Evolutionary conservation across 345 rosid species (phyloP).

Genomic region (Gossypium bickii): DNA sequence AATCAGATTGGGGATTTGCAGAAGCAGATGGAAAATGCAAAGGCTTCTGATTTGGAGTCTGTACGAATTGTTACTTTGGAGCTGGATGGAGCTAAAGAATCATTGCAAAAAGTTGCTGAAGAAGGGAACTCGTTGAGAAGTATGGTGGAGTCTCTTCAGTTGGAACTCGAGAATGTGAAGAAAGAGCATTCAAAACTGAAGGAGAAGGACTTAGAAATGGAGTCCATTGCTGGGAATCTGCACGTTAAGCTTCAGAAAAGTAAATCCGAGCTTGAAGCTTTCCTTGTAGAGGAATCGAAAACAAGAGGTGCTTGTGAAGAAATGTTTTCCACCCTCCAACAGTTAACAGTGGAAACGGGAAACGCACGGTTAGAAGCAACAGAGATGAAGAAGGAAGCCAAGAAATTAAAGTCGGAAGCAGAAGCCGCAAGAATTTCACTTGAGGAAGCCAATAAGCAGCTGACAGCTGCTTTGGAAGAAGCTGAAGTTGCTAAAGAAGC

Average conservation of each 20-base stretch:
- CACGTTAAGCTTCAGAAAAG: conserved; percentile 66
- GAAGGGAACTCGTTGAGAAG: conserved; percentile 64
- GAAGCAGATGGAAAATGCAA: conserved; percentile 66
- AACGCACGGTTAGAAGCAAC: conserved; percentile 62
- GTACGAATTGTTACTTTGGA: conserved; percentile 64
- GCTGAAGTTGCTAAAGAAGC: conserved; percentile 79
- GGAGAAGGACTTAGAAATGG: conserved; percentile 79
- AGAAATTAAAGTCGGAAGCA: conserved; percentile 61
- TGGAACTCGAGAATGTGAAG: conserved; percentile 70
- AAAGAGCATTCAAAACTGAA: conserved; percentile 59
- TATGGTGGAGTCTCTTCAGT: conserved; percentile 64
- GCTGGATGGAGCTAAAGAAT: conserved; percentile 78
- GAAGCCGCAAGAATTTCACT: conserved; percentile 51
- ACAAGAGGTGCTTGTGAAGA: conserved; percentile 68
- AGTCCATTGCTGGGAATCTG: conserved; percentile 73
- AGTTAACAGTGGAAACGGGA: conserved; percentile 62
- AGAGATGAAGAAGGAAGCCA: conserved; percentile 67
- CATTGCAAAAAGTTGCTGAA: conserved; percentile 62
- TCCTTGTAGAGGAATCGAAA: conserved; percentile 57
- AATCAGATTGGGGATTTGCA: conserved; percentile 53
- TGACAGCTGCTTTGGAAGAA: conserved; percentile 74
- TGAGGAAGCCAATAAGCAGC: conserved; percentile 63
- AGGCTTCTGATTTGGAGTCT: conserved; percentile 73
- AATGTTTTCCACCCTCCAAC: conserved; percentile 67
- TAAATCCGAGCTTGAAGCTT: conserved; percentile 74